Conservation (phyloP, 805 yeast genomes). For the Candida oleophila region DNA sequence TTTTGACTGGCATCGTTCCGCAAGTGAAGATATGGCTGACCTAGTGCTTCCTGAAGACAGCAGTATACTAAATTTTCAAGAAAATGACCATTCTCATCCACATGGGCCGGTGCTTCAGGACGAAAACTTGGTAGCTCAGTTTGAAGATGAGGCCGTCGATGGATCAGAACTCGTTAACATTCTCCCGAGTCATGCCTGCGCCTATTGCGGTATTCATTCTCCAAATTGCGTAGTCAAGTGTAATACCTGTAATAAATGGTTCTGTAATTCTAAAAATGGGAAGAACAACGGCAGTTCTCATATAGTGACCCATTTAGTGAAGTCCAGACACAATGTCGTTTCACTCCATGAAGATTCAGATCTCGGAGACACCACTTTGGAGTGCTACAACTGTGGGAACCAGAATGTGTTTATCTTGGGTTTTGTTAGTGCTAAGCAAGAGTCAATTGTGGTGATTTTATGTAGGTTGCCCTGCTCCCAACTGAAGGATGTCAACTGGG, state of each 20-base stretch:
- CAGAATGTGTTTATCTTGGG: conserved; percentile 80
- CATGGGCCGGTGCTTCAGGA: too few species aligned
- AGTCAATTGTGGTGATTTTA: conserved; percentile 79
- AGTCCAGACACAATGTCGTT: conserved; percentile 73
- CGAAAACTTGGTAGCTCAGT: background rate
- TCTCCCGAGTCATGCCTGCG: conserved; percentile 33
- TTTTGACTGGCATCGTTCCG: background rate
- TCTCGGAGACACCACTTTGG: conserved; percentile 82
- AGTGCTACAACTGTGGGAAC: conserved; percentile 88
- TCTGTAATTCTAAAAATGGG: conserved; percentile 69
- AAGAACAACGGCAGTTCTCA: conserved; percentile 59
- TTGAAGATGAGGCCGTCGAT: background rate
- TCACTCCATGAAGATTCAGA: conserved; percentile 77
- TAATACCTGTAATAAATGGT: conserved; percentile 78
- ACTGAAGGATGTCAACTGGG: conserved; percentile 77
- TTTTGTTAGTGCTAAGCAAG: conserved; percentile 82
- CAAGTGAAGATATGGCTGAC: background rate
- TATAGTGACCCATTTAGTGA: conserved; percentile 79
- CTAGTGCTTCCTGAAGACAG: background rate
- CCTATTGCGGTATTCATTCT: conserved; percentile 73
- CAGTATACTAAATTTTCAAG: background rate
- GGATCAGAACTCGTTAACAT: background rate
- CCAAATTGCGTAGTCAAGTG: conserved; percentile 73
- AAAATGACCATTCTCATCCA: too few species aligned
- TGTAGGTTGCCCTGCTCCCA: conserved; percentile 91